Conservation (phyloP, 2,329 filamentous ascomycete genomes). For the Massarina eburnea region DNA sequence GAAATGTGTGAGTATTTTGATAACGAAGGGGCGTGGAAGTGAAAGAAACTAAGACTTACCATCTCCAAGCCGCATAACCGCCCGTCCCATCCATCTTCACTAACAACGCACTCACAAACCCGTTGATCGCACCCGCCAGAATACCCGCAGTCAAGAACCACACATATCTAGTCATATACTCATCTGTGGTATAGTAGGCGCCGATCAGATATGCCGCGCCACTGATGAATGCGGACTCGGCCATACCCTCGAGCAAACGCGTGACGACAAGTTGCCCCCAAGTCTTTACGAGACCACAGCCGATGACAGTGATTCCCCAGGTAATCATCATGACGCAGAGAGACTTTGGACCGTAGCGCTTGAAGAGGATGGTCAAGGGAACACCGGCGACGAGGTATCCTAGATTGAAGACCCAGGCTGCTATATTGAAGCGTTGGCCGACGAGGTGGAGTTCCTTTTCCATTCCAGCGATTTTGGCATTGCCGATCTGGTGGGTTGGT, state of each 20-base stretch:
- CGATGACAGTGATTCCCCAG: constrained; percentile 38
- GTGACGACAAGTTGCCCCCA: constrained; percentile 32
- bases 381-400: constrained; percentile 41
- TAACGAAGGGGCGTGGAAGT: neutral
- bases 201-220: constrained; percentile 35
- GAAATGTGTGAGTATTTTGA: neutral
- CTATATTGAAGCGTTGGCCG: constrained; percentile 42
- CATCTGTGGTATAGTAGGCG: constrained; percentile 52
- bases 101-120: constrained; percentile 52
- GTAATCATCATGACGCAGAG: constrained; percentile 38
- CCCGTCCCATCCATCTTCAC: constrained; percentile 30
- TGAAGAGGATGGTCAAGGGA: constrained; percentile 36
- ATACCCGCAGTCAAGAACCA: constrained; percentile 57
- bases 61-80: constrained; percentile 29
- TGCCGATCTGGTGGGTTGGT: constrained; percentile 27
- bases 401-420: constrained; percentile 42
- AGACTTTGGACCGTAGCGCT: constrained; percentile 36
- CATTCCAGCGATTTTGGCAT: constrained; percentile 41
- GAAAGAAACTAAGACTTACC: constrained; percentile 18
- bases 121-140: constrained; percentile 59
- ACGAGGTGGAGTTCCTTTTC: constrained; percentile 37
- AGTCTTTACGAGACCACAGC: constrained; percentile 29
- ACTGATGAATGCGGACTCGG: constrained; percentile 32
- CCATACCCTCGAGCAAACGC: constrained; percentile 33
- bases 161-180: constrained; percentile 55